These are phyloP conservation scores for Globisporangium lucens DNA, from an alignment of 352 stramenopile species.

Conservation along the genomic window DNA sequence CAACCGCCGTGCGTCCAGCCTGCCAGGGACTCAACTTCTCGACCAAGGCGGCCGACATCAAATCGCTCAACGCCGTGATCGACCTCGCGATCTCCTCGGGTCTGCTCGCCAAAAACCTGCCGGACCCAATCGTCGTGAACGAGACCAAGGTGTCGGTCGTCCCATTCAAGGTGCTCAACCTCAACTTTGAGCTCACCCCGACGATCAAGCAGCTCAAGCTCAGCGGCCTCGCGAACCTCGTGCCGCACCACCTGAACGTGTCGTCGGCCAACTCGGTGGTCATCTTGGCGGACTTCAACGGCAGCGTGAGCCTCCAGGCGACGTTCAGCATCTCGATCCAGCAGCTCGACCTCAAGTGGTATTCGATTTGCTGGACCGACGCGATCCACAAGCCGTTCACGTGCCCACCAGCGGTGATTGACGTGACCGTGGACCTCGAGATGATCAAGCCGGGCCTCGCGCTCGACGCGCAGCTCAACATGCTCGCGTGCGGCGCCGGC, in stretches of 20 bases:
- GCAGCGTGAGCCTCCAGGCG: conserved; percentile 23
- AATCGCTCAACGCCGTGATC: conserved; percentile 15
- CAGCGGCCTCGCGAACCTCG: conserved; percentile 26
- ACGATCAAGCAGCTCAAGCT: conserved; percentile 30
- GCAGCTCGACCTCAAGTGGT: conserved; percentile 39
- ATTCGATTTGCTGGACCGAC: conserved; percentile 45
- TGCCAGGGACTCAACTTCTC: conserved; percentile 12
- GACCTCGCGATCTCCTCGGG: conserved; percentile 8
- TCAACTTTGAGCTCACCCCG: conserved; percentile 27
- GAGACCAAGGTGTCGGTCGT: conserved; percentile 23
- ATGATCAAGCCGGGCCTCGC: conserved; percentile 21
- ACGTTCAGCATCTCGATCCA: conserved; percentile 13
- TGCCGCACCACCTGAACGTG: conserved; percentile 33
- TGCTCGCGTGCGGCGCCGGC: conserved; percentile 17
- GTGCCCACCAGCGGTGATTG: conserved; percentile 26
- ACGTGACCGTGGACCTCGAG: conserved; percentile 26
- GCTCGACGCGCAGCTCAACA: conserved; percentile 19
- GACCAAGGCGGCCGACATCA: conserved; percentile 13
- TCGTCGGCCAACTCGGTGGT: conserved; percentile 23
- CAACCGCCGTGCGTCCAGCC: not conserved
- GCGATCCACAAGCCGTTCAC: conserved; percentile 24
- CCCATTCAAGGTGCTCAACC: conserved; percentile 28
- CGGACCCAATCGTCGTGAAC: conserved; percentile 24
- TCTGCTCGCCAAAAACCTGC: conserved; percentile 4
- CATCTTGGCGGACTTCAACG: conserved; percentile 30